Evolutionary conservation across 2,329 filamentous ascomycete genomes (phyloP).

Genomic region (Colletotrichum scovillei): DNA sequence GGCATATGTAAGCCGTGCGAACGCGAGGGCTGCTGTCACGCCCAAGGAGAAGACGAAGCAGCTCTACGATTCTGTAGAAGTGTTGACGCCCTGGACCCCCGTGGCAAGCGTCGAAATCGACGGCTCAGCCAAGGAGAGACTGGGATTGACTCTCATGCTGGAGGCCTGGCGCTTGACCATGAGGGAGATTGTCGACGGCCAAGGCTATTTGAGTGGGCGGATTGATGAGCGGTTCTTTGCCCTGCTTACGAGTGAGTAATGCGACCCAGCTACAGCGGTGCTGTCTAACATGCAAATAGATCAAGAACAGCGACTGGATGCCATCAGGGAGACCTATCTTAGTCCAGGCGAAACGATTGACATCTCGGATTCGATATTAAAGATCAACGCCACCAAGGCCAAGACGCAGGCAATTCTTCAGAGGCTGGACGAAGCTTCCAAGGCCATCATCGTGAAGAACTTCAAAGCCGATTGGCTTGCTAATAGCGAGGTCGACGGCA

Average conservation of each 20-base stretch:
- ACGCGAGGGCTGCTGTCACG: not conserved
- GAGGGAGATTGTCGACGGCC: constrained; percentile 54
- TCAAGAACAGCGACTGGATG: constrained; percentile 38
- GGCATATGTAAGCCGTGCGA: constrained; percentile 49
- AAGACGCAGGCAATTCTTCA: constrained; percentile 49
- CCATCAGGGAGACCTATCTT: constrained; percentile 35
- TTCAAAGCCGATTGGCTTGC: constrained; percentile 43
- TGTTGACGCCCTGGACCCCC: constrained; percentile 56
- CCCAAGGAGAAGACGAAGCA: constrained; percentile 18
- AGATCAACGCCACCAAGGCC: constrained; percentile 49
- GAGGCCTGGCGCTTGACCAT: constrained; percentile 63
- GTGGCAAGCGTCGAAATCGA: constrained; percentile 9
- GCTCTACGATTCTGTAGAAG: constrained; percentile 55
- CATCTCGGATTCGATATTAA: constrained; percentile 44
- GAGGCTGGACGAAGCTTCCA: constrained; percentile 33
- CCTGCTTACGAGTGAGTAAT: constrained; percentile 24
- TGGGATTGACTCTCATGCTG: constrained; percentile 57
- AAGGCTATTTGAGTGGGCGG: constrained; percentile 54
- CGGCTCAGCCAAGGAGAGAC: constrained; percentile 50
- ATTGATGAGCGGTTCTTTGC: constrained; percentile 41
- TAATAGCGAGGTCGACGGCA: constrained; percentile 38
- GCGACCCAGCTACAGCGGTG: no score
- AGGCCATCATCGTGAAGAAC: constrained; percentile 29
- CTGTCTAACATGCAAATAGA: constrained; percentile 12
- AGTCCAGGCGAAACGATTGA: constrained; percentile 50